A percentile compares a stretch with the other conserved stretches of the same genome.
Conservation (phyloP, 345 rosid species). For the Eucalyptus regnans region DNA sequence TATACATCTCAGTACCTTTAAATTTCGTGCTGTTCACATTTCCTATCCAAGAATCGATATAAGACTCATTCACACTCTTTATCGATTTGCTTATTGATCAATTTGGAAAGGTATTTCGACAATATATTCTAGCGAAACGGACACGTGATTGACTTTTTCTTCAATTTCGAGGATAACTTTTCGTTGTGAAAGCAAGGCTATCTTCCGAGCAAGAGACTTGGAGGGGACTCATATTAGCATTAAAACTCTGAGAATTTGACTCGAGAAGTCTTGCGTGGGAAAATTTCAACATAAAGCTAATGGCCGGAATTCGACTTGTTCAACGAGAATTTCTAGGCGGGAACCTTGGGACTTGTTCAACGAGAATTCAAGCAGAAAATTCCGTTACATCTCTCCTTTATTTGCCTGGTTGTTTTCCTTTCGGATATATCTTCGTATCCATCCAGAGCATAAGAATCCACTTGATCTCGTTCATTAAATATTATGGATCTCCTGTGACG, state of each 20-base stretch:
- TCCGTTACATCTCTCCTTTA: neutral
- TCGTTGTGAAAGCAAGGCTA: neutral
- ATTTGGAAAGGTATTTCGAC: neutral
- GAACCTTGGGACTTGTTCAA: neutral
- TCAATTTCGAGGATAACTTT: neutral
- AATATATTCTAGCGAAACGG: neutral
- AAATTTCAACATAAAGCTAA: neutral
- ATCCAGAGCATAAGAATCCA: neutral
- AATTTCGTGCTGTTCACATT: neutral
- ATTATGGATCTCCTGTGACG: neutral
- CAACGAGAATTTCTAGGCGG: neutral
- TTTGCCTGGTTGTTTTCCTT: neutral
- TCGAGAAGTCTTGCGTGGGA: neutral
- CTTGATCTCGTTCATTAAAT: neutral
- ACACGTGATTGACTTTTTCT: neutral
- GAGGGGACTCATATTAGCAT: neutral
- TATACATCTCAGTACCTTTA: neutral
- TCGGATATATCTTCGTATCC: neutral
- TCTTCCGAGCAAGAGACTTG: neutral
- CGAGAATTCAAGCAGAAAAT: neutral
- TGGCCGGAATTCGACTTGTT: neutral
- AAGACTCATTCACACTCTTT: neutral
- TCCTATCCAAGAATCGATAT: neutral
- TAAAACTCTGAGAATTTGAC: neutral
- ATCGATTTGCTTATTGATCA: neutral